A percentile compares a stretch with the other conserved stretches of the same genome.
phyloP scores from a whole-genome alignment of 805 yeast species.

The Candida silvicultrix region DNA sequence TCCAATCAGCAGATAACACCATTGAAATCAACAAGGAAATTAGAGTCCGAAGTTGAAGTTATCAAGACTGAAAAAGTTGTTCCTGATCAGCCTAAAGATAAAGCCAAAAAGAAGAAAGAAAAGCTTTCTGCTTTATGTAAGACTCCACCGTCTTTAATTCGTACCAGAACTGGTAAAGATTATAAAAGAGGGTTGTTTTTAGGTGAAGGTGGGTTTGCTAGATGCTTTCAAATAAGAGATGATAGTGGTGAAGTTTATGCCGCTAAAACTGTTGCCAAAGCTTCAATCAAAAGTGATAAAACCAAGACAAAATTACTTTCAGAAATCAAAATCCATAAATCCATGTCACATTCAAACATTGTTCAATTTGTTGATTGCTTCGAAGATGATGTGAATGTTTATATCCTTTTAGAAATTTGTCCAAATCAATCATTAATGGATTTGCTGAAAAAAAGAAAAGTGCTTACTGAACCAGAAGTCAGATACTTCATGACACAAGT shows the following conservation, averaged over 20 bases:
- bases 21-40: slow-evolving; percentile 22
- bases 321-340: slow-evolving; percentile 92
- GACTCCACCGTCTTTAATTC: slow-evolving; percentile 92
- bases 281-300: slow-evolving; percentile 85
- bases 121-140: slow-evolving; percentile 87
- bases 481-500: slow-evolving; percentile 87
- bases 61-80: slow-evolving; percentile 7
- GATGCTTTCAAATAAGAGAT: slow-evolving; percentile 96
- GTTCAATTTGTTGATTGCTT: slow-evolving; percentile 94
- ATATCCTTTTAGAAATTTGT: slow-evolving; percentile 89
- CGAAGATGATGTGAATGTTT: slow-evolving; percentile 93
- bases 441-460: slow-evolving; percentile 73
- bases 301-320: slow-evolving; percentile 78
- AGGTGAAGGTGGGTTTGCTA: slow-evolving; percentile 98
- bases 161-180: slow-evolving; percentile 81
- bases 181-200: slow-evolving; percentile 85
- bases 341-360: slow-evolving; percentile 81
- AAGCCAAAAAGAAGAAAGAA: slow-evolving; percentile 71
- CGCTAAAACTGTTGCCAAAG: slow-evolving; percentile 96
- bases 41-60: slow-evolving; percentile 12
- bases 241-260: slow-evolving; percentile 83
- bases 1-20: slow-evolving; percentile 18
- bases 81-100: slow-evolving; percentile 22
- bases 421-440: slow-evolving; percentile 95
- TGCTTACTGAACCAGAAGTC: slow-evolving; percentile 88